These are phyloP conservation scores for Pezicula neosporulosa DNA, from an alignment of 2,329 filamentous ascomycete genomes.

Conservation along the genomic window DNA sequence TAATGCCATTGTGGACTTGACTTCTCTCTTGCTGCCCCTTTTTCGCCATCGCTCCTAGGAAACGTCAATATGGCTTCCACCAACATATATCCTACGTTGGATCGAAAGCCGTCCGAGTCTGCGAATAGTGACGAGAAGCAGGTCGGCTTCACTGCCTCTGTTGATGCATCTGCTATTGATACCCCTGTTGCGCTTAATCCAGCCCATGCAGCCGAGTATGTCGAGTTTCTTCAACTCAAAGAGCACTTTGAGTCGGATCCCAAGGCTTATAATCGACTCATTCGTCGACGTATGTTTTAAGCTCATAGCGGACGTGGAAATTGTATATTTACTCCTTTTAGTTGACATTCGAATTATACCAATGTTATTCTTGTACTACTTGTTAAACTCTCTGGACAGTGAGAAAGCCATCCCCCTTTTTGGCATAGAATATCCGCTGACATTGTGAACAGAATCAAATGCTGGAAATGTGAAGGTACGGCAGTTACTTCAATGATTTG, in stretches of 20 bases:
- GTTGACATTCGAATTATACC: constrained; percentile 7
- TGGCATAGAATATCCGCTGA: background rate
- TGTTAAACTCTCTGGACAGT: constrained; percentile 6
- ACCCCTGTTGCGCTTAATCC: constrained; percentile 1
- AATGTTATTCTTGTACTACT: constrained; percentile 5
- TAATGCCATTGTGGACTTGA: no score
- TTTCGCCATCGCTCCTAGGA: background rate
- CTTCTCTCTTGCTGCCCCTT: no score
- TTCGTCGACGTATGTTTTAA: constrained; percentile 1
- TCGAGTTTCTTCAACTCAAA: constrained; percentile 5
- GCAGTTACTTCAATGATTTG: background rate
- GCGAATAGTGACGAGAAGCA: constrained; percentile 3
- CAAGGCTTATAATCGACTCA: constrained; percentile 2
- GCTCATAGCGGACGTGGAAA: no score
- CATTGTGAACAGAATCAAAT: constrained; percentile 2
- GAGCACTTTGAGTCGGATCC: constrained; percentile 4
- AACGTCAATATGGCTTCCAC: background rate
- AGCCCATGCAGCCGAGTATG: constrained; percentile 4
- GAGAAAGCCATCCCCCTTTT: background rate
- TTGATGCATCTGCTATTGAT: background rate
- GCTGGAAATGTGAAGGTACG: constrained; percentile 5
- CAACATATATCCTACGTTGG: background rate
- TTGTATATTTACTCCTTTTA: background rate
- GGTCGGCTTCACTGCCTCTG: background rate
- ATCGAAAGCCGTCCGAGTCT: constrained; percentile 1